Conservation (phyloP, 2,329 filamentous ascomycete genomes). For the Fusarium floridanum region DNA sequence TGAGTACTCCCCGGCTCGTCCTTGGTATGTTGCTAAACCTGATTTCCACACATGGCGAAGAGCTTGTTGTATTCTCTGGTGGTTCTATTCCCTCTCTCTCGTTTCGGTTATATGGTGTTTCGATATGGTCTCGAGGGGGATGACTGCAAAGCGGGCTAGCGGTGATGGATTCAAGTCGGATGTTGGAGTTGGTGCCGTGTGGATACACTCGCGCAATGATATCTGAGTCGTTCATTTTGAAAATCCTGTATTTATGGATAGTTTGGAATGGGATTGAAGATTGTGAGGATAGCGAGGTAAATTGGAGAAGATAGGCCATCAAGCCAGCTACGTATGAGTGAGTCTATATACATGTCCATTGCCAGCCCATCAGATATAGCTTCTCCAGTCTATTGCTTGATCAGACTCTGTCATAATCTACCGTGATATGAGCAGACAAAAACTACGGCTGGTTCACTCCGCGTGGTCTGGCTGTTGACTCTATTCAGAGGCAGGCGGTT, state of each 20-base stretch:
- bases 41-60: not conserved
- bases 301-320: not conserved
- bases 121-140: not conserved
- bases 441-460: not conserved
- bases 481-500: not conserved
- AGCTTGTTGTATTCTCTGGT: not conserved
- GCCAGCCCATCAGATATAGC: not conserved
- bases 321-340: accelerated
- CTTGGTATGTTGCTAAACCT: not conserved
- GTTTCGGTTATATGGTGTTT: not conserved
- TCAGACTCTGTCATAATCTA: not conserved
- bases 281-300: not conserved
- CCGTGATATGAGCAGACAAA: not conserved
- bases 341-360: not conserved
- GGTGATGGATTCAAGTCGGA: not conserved
- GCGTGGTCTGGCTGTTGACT: not conserved
- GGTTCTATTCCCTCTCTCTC: constrained; percentile 14
- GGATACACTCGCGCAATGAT: constrained; percentile 10
- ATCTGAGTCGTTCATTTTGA: not conserved
- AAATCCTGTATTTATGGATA: not conserved
- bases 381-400: not conserved
- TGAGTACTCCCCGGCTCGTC: not conserved
- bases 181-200: not conserved
- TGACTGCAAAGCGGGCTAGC: not conserved
- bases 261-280: not conserved